Percentiles rank a stretch among this genome's conserved stretches.
These are phyloP conservation scores for bread wheat (Triticum aestivum) DNA, from an alignment of 176 grass and related monocot genomes.

Conservation along the genomic window IWGSC_CS_RefSeq_v2.1 NC_057809.1:117820517-117821016, in stretches of 20 bases:
- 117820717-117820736: slow-evolving; percentile 51
- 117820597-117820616: slow-evolving; percentile 46
- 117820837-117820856: not conserved
- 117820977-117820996: not conserved
- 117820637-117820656: slow-evolving; percentile 43
- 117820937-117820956: not conserved
- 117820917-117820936: not conserved
- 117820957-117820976: not conserved
- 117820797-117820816: not conserved
- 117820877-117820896: not conserved
- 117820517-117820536: slow-evolving; percentile 51
- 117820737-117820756: not conserved
- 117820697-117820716: slow-evolving; percentile 53
- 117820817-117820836: not conserved
- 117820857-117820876: not conserved
- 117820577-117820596: slow-evolving; percentile 25
- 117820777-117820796: not conserved
- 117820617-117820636: slow-evolving; percentile 35
- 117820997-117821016: not conserved
- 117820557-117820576: slow-evolving; percentile 34
- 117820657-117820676: slow-evolving; percentile 43
- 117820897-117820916: not conserved
- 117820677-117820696: slow-evolving; percentile 43
- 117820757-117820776: not conserved
- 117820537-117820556: slow-evolving; percentile 41